phyloP scores from a whole-genome alignment of 1,139 yeast species.

The Nakaseomyces delphensis region DNA sequence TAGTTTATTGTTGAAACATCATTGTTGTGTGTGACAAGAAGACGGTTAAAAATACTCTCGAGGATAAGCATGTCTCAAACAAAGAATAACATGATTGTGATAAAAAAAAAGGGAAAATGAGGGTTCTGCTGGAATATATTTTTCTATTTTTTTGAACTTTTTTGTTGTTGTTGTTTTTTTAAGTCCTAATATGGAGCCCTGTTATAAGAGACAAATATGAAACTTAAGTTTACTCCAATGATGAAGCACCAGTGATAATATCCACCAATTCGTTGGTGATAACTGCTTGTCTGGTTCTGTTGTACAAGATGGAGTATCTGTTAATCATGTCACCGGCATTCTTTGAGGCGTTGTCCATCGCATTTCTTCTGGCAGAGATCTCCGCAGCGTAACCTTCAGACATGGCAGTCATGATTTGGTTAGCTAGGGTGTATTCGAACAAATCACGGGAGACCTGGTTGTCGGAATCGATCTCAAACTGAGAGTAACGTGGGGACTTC shows the following conservation, averaged over 20 bases:
- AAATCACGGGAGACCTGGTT: constrained; percentile 48
- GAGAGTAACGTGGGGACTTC: constrained; percentile 77
- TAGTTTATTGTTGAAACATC: too few species aligned
- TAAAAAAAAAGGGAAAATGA: background rate
- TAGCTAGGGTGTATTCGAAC: constrained; percentile 83
- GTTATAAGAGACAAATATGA: background rate
- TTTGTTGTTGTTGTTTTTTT: background rate
- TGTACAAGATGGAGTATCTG: constrained; percentile 90
- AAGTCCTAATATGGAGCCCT: background rate
- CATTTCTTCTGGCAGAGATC: constrained; percentile 97
- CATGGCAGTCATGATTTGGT: constrained; percentile 82
- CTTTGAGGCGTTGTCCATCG: constrained; percentile 99
- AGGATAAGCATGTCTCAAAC: background rate
- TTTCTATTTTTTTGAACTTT: background rate
- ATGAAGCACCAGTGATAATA: constrained; percentile 98
- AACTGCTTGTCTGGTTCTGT: constrained; percentile 99
- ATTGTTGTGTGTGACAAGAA: too few species aligned
- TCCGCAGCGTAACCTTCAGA: constrained; percentile 99
- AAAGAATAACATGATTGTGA: background rate
- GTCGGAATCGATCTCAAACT: constrained; percentile 82
- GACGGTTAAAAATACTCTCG: too few species aligned
- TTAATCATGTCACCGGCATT: constrained; percentile 98
- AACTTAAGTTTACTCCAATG: constrained; percentile 61
- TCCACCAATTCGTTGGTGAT: constrained; percentile 99
- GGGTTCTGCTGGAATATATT: constrained; percentile 4